phyloP scores from a whole-genome alignment of 106 monocot genomes.

The Platanthera guangdongensis region DNA sequence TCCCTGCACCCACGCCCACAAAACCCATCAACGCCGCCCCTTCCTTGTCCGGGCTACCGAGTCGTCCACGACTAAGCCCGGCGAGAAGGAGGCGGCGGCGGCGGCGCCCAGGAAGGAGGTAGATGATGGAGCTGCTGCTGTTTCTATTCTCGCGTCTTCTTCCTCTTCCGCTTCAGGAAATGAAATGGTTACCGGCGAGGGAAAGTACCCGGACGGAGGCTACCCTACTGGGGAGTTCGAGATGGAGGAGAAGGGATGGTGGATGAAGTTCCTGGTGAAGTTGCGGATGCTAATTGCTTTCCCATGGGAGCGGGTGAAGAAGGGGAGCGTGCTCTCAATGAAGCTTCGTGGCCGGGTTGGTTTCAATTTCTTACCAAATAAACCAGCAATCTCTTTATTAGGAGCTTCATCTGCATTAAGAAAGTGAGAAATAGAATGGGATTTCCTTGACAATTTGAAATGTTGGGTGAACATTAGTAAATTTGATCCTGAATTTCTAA shows the following conservation, averaged over 20 bases:
- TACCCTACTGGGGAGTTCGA: slow-evolving; percentile 67
- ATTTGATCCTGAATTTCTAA: background rate
- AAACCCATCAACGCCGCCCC: background rate
- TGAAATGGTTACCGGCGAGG: slow-evolving; percentile 8
- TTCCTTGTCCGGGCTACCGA: slow-evolving; percentile 21
- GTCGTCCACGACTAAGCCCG: slow-evolving; percentile 18
- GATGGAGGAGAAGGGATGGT: slow-evolving; percentile 58
- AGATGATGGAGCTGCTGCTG: slow-evolving; percentile 16
- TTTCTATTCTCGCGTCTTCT: slow-evolving; percentile 1
- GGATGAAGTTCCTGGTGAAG: slow-evolving; percentile 57
- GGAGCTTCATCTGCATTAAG: background rate
- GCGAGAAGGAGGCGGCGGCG: slow-evolving; percentile 14
- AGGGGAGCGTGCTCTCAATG: slow-evolving; percentile 87
- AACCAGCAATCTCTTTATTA: background rate
- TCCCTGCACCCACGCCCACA: background rate
- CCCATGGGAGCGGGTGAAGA: slow-evolving; percentile 87
- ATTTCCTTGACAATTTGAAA: background rate
- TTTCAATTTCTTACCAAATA: background rate
- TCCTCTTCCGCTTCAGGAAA: slow-evolving; percentile 5
- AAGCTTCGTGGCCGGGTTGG: slow-evolving; percentile 75
- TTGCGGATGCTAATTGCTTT: slow-evolving; percentile 69
- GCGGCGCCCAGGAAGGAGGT: slow-evolving; percentile 9
- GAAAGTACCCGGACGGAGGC: slow-evolving; percentile 39
- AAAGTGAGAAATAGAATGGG: background rate
- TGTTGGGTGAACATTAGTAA: background rate